phyloP scores from a whole-genome alignment of 2,329 filamentous ascomycete species.

The Chaetoscypha palmicola region DNA sequence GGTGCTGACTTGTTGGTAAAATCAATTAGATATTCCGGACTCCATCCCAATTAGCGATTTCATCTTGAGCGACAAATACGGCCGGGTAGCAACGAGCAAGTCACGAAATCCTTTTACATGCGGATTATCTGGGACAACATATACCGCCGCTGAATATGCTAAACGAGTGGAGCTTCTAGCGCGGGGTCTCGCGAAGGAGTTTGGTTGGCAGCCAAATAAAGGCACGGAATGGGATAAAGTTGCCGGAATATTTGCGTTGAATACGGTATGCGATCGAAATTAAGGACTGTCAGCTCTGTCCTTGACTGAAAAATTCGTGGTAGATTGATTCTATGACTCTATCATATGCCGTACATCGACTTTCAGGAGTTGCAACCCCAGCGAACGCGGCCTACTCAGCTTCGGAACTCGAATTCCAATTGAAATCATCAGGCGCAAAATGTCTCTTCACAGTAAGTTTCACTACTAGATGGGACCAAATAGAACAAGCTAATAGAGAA shows the following conservation, averaged over 20 bases:
- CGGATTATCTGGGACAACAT: conserved; percentile 63
- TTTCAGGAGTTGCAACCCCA: conserved; percentile 69
- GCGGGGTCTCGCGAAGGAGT: conserved; percentile 60
- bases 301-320: not conserved
- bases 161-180: conserved; percentile 61
- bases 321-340: conserved; percentile 70
- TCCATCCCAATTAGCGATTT: conserved; percentile 69
- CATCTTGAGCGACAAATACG: conserved; percentile 65
- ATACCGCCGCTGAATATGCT: conserved; percentile 55
- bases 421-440: conserved; percentile 68
- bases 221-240: conserved; percentile 80
- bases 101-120: conserved; percentile 70
- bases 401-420: conserved; percentile 75
- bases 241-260: conserved; percentile 68
- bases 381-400: conserved; percentile 82
- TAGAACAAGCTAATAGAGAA: conserved; percentile 9
- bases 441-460: conserved; percentile 62
- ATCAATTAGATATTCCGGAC: conserved; percentile 45
- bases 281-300: too few relatives aligned
- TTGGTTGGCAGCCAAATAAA: conserved; percentile 62
- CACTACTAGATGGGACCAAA: not conserved
- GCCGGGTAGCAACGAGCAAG: conserved; percentile 54
- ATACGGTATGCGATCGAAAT: conserved; percentile 67
- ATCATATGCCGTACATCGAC: conserved; percentile 65
- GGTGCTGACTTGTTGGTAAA: not conserved